Conservation (phyloP, 257 asterid species). For the Solanum peruvianum region DNA sequence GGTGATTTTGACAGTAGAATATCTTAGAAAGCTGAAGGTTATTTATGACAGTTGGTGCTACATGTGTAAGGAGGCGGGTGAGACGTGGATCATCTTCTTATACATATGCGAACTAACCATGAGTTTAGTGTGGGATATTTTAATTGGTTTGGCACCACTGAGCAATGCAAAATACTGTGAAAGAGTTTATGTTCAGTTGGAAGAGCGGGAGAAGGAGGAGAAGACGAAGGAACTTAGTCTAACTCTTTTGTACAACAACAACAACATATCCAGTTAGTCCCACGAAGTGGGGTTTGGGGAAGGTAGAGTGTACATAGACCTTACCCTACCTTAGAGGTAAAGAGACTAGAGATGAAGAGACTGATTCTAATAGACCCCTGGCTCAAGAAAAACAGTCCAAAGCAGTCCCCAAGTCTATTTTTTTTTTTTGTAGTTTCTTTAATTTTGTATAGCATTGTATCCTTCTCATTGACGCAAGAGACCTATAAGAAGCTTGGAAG, state of each 20-base stretch:
- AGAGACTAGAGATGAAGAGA: neutral
- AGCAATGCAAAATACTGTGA: neutral
- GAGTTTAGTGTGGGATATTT: neutral
- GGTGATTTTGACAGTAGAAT: neutral
- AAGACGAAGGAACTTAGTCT: neutral
- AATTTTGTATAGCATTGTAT: neutral
- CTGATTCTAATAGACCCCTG: neutral
- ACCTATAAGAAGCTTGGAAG: neutral
- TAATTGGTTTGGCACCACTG: neutral
- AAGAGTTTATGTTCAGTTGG: neutral
- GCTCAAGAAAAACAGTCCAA: neutral
- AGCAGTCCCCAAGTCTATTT: neutral
- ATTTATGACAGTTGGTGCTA: neutral
- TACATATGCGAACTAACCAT: neutral
- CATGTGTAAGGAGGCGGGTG: neutral
- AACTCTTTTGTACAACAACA: neutral
- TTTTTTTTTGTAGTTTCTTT: neutral
- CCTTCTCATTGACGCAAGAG: neutral
- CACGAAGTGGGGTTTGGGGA: neutral
- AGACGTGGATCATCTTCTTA: neutral
- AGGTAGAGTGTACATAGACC: neutral
- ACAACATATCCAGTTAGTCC: neutral
- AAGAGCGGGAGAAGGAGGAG: neutral
- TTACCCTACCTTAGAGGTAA: neutral
- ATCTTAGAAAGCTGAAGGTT: neutral